phyloP scores from a whole-genome alignment of 768 basidiomycete genomes.

The Psilocybe subaeruginosa region DNA sequence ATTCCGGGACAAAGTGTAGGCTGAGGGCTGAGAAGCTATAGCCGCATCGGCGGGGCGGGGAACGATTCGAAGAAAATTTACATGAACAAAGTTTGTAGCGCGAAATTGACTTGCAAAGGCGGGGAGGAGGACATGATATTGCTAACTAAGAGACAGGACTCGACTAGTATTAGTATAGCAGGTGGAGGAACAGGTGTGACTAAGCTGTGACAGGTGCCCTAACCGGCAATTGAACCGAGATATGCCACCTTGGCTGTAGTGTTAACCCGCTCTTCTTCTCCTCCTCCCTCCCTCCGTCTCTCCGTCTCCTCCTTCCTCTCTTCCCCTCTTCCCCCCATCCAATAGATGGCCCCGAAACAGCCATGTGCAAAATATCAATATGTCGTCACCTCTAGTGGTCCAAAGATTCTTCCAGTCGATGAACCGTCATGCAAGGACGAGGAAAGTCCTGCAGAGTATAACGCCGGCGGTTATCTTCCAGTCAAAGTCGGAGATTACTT shows the following conservation, averaged over 20 bases:
- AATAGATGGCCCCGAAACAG: constrained; percentile 67
- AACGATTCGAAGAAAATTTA: not conserved
- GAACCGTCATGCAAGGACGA: constrained; percentile 73
- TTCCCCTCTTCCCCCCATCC: constrained; percentile 21
- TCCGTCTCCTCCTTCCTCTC: constrained; percentile 6
- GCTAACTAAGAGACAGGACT: too few relatives aligned
- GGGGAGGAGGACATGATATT: too few relatives aligned
- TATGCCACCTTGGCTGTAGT: constrained; percentile 14
- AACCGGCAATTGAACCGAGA: constrained; percentile 15
- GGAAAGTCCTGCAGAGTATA: constrained; percentile 84
- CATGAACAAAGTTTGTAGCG: not conserved
- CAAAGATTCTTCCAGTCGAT: constrained; percentile 73
- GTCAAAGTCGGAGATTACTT: constrained; percentile 84
- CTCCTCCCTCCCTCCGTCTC: constrained; percentile 12
- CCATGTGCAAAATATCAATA: constrained; percentile 77
- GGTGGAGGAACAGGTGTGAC: constrained; percentile 19
- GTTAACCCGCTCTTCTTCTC: constrained; percentile 22
- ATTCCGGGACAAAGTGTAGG: too few relatives aligned
- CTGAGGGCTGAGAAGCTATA: too few relatives aligned
- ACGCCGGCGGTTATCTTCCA: constrained; percentile 78
- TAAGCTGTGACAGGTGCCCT: constrained; percentile 13
- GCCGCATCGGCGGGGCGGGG: too few relatives aligned
- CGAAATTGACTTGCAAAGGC: too few relatives aligned
- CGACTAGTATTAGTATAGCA: too few relatives aligned
- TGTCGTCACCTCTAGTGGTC: constrained; percentile 65